Evolutionary conservation across 352 stramenopile species (phyloP).

Genomic region (Globisporangium okanoganense): DNA sequence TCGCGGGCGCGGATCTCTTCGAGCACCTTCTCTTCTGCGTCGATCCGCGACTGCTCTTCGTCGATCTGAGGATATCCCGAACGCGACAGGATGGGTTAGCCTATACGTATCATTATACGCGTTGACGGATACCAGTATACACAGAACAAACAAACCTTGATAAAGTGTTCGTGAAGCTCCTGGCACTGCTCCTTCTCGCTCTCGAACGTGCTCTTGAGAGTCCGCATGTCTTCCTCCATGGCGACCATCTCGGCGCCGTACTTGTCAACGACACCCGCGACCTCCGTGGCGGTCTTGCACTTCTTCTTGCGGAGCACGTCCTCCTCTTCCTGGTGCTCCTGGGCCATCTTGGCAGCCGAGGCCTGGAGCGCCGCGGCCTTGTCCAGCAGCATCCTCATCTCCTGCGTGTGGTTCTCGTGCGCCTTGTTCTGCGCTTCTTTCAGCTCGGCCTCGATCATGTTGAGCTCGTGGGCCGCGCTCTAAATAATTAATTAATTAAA

Average conservation of each 20-base stretch:
- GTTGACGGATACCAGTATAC: too few species aligned
- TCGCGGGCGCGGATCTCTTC: constrained; percentile 66
- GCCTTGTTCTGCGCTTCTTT: constrained; percentile 71
- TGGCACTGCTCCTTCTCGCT: constrained; percentile 53
- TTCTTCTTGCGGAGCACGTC: constrained; percentile 79
- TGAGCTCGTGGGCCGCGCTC: constrained; percentile 67
- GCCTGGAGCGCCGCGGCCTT: constrained; percentile 49
- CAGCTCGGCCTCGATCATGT: constrained; percentile 69
- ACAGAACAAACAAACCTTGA: constrained; percentile 37
- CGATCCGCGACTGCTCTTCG: constrained; percentile 82
- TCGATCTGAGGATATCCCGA: constrained; percentile 53
- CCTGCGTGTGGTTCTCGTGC: constrained; percentile 71
- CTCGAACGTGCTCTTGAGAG: constrained; percentile 37
- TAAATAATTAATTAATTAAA: too few species aligned
- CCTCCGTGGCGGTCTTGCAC: constrained; percentile 71
- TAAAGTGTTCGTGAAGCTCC: constrained; percentile 81
- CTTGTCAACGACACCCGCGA: constrained; percentile 65
- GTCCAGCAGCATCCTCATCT: constrained; percentile 71
- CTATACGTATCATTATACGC: too few species aligned
- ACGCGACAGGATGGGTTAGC: too few species aligned
- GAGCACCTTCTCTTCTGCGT: constrained; percentile 71
- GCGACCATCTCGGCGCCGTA: constrained; percentile 74
- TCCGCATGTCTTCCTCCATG: constrained; percentile 50
- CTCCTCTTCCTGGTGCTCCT: constrained; percentile 82
- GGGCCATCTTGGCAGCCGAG: constrained; percentile 62